Conservation (phyloP, 2,329 filamentous ascomycete genomes). For the Fusarium abutilonis region DNA sequence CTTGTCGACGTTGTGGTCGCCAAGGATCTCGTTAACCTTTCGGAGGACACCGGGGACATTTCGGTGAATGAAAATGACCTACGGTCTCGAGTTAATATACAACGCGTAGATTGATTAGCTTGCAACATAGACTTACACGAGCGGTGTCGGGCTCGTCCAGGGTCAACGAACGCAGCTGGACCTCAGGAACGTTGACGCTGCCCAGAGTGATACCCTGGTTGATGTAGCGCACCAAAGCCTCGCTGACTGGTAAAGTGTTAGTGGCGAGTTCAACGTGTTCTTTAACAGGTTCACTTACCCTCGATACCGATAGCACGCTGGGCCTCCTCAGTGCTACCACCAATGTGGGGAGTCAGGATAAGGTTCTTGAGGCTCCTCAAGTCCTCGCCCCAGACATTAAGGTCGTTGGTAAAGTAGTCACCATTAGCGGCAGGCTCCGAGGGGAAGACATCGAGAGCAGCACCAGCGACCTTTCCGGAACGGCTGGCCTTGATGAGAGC, state of each 20-base stretch:
- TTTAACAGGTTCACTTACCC: conserved; percentile 53
- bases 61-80: conserved; percentile 94
- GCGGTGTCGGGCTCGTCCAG: conserved; percentile 90
- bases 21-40: conserved; percentile 93
- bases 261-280: not conserved
- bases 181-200: conserved; percentile 97
- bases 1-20: conserved; percentile 97
- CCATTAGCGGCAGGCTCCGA: conserved; percentile 94
- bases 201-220: conserved; percentile 93
- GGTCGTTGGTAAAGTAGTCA: conserved; percentile 86
- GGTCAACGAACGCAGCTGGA: conserved; percentile 87
- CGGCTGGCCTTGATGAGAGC: conserved; percentile 90
- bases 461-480: conserved; percentile 86
- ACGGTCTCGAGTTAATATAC: conserved; percentile 25
- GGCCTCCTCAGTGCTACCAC: conserved; percentile 96
- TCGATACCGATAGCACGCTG: conserved; percentile 96
- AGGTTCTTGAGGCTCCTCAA: conserved; percentile 88
- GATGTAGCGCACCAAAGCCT: conserved; percentile 90
- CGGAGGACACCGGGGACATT: conserved; percentile 96
- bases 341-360: conserved; percentile 96
- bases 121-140: conserved; percentile 61
- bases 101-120: not conserved
- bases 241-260: conserved; percentile 67
- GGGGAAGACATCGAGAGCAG: conserved; percentile 96
- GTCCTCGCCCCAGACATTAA: conserved; percentile 88